These are phyloP conservation scores for Candida pini DNA, from an alignment of 805 yeast species.

Conservation along the genomic window DNA sequence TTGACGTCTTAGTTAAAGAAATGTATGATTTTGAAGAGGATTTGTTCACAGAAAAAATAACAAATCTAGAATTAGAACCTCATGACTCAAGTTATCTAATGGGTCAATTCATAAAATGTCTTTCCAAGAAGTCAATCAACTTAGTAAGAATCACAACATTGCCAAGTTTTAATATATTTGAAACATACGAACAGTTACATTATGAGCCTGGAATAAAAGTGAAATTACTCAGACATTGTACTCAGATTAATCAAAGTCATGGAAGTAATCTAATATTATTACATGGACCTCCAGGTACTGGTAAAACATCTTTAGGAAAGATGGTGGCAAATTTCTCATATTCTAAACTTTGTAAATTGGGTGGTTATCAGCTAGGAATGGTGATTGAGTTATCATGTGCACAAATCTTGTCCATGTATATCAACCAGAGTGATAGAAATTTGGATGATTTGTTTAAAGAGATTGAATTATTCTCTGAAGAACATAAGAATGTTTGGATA, in stretches of 20 bases:
- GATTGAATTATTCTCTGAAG: slow-evolving; percentile 19
- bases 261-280: slow-evolving; percentile 20
- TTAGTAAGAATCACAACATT: slow-evolving; percentile 6
- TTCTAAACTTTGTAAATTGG: slow-evolving; percentile 6
- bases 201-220: slow-evolving; percentile 5
- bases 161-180: slow-evolving; percentile 6
- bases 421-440: slow-evolving; percentile 41
- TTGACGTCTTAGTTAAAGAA: too few relatives aligned
- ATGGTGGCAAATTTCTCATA: slow-evolving; percentile 24
- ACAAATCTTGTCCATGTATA: slow-evolving; percentile 39
- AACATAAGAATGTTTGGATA: slow-evolving; percentile 17
- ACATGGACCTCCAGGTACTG: slow-evolving; percentile 45
- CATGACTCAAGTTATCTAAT: too few relatives aligned
- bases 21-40: too few relatives aligned
- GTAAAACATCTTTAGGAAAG: slow-evolving; percentile 38
- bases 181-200: slow-evolving; percentile 4
- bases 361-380: slow-evolving; percentile 18
- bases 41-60: too few relatives aligned
- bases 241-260: neutral
- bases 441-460: slow-evolving; percentile 32
- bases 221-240: slow-evolving; percentile 5
- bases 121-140: slow-evolving; percentile 2
- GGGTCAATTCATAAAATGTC: too few relatives aligned
- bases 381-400: slow-evolving; percentile 39
- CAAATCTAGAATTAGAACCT: too few relatives aligned